Evolutionary conservation across 805 yeast genomes (phyloP).

Genomic region (Grigorovia humatica): DNA sequence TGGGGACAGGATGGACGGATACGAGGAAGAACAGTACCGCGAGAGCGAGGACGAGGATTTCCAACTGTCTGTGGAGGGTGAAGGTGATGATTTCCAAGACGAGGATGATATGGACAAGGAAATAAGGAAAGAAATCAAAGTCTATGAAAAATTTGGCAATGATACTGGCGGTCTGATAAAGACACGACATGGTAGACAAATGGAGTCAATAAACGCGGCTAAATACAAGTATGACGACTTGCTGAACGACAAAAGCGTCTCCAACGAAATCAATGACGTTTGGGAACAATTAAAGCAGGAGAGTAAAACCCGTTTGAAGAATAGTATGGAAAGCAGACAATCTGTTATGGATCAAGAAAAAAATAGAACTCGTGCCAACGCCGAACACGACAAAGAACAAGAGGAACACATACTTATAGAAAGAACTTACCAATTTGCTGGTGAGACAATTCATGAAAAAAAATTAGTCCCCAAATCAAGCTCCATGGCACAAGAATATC

Average conservation of each 20-base stretch:
- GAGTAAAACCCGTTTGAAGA: constrained; percentile 19
- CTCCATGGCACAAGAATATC: constrained; percentile 79
- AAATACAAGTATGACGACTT: constrained; percentile 24
- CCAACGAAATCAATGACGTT: constrained; percentile 39
- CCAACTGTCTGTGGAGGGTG: constrained; percentile 30
- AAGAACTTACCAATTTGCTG: constrained; percentile 81
- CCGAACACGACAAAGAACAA: constrained; percentile 3
- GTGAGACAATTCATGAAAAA: constrained; percentile 66
- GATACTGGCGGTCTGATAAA: constrained; percentile 53
- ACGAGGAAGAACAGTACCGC: constrained; percentile 18
- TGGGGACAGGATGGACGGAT: constrained; percentile 4
- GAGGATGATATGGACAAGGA: constrained; percentile 26
- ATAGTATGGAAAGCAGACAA: constrained; percentile 11
- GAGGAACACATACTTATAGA: constrained; percentile 58
- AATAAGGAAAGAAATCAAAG: constrained; percentile 20
- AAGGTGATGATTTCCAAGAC: constrained; percentile 27
- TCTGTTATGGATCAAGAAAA: constrained; percentile 14
- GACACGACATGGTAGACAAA: constrained; percentile 53
- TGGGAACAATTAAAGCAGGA: constrained; percentile 44
- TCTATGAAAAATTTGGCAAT: constrained; percentile 46
- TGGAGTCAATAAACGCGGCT: constrained; percentile 30
- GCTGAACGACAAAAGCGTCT: constrained; percentile 15
- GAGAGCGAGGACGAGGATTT: constrained; percentile 30
- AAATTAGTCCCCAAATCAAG: constrained; percentile 67
- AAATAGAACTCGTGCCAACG: background rate